Conservation (phyloP, 2,329 filamentous ascomycete species). For the Magnaporthiopsis incrustans region DNA sequence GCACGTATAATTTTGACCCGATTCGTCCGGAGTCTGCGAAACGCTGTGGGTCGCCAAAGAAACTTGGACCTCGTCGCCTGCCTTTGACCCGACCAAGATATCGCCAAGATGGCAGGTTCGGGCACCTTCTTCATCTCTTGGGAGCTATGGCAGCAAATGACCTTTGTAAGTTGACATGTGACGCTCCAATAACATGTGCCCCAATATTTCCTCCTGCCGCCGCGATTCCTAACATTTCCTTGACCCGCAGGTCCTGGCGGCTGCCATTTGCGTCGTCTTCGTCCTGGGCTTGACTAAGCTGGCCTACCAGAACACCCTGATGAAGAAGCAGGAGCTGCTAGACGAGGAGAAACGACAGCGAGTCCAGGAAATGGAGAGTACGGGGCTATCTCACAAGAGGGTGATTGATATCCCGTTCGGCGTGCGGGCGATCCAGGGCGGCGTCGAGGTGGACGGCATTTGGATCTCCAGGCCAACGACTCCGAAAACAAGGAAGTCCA, state of each 20-base stretch:
- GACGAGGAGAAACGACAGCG: conserved; percentile 57
- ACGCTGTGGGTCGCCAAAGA: not conserved
- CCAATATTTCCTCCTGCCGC: not conserved
- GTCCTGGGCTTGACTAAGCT: conserved; percentile 60
- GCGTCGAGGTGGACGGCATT: conserved; percentile 78
- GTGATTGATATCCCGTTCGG: conserved; percentile 66
- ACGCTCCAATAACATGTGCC: not conserved
- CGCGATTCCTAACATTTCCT: not conserved
- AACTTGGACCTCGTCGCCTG: not conserved
- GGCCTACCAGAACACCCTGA: conserved; percentile 47
- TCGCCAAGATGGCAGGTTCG: not conserved
- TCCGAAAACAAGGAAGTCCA: conserved; percentile 19
- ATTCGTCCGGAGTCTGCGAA: not conserved
- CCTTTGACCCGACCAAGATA: not conserved
- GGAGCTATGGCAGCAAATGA: conserved; percentile 84
- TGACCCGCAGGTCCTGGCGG: conserved; percentile 57
- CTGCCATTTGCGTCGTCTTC: conserved; percentile 64
- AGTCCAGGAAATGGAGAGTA: conserved; percentile 45
- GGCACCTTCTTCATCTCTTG: conserved; percentile 58
- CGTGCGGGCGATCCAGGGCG: conserved; percentile 74
- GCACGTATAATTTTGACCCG: not conserved
- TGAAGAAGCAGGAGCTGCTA: conserved; percentile 51
- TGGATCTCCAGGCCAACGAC: conserved; percentile 55
- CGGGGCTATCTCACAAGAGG: conserved; percentile 36
- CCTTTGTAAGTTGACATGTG: conserved; percentile 56